Evolutionary conservation across 495 filamentous ascomycete species (phyloP), one percentile per base, ranked within the genome.

Genomic region (Pseudoneurospora amorphoporcata): DNA sequence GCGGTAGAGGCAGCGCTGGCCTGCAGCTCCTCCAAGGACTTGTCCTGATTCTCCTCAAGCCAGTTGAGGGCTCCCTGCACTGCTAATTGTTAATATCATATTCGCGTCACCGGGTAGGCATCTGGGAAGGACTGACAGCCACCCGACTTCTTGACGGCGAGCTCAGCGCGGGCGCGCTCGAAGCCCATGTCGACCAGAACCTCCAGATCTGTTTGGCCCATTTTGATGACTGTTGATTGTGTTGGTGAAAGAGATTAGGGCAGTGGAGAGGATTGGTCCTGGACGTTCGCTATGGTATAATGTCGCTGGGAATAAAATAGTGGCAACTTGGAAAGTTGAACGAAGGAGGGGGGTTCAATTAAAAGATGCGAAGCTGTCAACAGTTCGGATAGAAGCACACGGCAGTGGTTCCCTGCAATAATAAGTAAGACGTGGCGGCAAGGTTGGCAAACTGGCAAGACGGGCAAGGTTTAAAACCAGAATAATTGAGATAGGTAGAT

Each of bases 121-220:
- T 42, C 38, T 3, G 69, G 69, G 39, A 39, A 39, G 70, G 23
- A 86, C 92, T 83, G 81, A 94, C 94, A 79, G 69, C 90, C 89
- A 69, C 92, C 91, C 40, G 89, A 86, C 78, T 91, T 91, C 78
- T 92, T 90, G 70, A 96, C 85, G 41, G 96, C 95, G 23, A 98
- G 79, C 81, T 93, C 87, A 41, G 92, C 91, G 75, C 90, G 86
- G 74, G 92, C 88, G 77, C 88, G 86, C 73, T 97, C 93, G 75
- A 99, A 99, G 77, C 95, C 95, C 94, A 98, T 98, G 71, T 96
- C 94, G 76, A 96, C 79, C 78, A 99, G 90, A 76, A 90, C 85
- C 14, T 95, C 88, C 19, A 97, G 85, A 77, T 96, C 92, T 43
- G 91, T 87, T 39, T 84, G 81, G 17, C 86, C 86, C 91, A 92